Evolutionary conservation across 192 early-diverging fungal species (phyloP).

Genomic region (Gaertneriomyces sp.): DNA sequence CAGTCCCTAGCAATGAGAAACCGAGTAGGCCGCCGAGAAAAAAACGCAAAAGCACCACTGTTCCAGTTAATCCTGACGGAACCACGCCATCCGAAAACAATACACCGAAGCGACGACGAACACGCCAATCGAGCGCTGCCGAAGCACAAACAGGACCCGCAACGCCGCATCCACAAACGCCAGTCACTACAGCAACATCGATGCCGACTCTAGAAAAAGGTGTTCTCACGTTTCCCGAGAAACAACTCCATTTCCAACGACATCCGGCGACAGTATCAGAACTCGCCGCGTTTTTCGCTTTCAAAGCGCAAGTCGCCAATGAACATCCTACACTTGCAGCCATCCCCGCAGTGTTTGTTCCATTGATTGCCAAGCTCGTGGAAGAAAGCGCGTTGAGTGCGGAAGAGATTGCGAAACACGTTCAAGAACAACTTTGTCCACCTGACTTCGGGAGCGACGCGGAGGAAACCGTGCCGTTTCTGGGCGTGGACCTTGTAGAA

Average conservation of each 20-base stretch:
- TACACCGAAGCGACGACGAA: no score
- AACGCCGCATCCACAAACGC: no score
- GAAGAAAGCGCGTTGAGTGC: slow-evolving; percentile 13
- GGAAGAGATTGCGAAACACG: neutral
- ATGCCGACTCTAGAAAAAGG: neutral
- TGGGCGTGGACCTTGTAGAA: neutral
- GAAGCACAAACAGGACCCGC: no score
- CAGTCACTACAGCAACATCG: no score
- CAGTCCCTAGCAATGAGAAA: no score
- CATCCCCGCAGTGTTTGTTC: slow-evolving; percentile 1
- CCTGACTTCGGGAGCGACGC: neutral
- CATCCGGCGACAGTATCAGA: slow-evolving; percentile 16
- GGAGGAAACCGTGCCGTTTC: neutral
- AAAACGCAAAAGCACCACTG: no score
- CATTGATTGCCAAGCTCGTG: slow-evolving; percentile 12
- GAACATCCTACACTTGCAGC: neutral
- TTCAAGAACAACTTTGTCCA: slow-evolving; percentile 9
- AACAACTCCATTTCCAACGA: slow-evolving; percentile 14
- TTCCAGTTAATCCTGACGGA: no score
- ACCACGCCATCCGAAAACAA: no score
- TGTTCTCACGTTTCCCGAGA: slow-evolving; percentile 14
- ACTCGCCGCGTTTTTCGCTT: slow-evolving; percentile 10
- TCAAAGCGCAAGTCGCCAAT: neutral
- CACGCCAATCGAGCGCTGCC: no score
- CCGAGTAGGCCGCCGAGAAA: no score